These are phyloP conservation scores for Punica granatum DNA, from an alignment of 345 rosid genomes.

Conservation along the genomic window DNA sequence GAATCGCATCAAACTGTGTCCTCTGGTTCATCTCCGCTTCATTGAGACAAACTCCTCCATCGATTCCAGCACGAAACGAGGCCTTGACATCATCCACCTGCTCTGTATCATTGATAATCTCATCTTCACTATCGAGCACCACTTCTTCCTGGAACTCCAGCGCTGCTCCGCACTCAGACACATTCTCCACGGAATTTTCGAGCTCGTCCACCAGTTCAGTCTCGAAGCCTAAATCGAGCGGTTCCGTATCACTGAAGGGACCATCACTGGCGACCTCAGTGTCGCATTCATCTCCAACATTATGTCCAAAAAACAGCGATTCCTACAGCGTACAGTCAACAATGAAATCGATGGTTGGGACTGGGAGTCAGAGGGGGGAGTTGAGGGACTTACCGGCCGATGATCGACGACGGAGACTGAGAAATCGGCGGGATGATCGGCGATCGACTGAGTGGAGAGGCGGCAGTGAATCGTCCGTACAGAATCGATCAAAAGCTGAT, in stretches of 20 bases:
- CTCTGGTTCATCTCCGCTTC: background rate
- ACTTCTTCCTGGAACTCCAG: constrained; percentile 3
- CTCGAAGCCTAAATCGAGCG: background rate
- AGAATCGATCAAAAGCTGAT: background rate
- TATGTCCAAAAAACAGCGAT: background rate
- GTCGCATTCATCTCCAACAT: background rate
- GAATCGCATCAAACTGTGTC: background rate
- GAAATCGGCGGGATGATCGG: too few relatives aligned
- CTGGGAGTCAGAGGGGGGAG: background rate
- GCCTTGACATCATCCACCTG: background rate
- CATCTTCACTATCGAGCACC: constrained; percentile 11
- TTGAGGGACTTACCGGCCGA: background rate
- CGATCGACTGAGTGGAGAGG: background rate
- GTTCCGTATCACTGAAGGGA: background rate
- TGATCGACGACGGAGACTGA: too few relatives aligned
- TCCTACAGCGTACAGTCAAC: background rate
- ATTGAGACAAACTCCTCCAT: background rate
- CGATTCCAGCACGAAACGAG: background rate
- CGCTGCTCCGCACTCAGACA: background rate
- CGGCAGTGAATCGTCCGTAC: background rate
- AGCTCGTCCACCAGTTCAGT: constrained; percentile 2
- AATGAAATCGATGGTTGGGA: background rate
- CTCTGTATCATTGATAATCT: background rate
- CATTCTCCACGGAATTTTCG: background rate
- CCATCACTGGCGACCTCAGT: background rate